These are phyloP conservation scores for Naegleria lovaniensis DNA, from an alignment of 208 protist species.

Conservation along the genomic window DNA sequence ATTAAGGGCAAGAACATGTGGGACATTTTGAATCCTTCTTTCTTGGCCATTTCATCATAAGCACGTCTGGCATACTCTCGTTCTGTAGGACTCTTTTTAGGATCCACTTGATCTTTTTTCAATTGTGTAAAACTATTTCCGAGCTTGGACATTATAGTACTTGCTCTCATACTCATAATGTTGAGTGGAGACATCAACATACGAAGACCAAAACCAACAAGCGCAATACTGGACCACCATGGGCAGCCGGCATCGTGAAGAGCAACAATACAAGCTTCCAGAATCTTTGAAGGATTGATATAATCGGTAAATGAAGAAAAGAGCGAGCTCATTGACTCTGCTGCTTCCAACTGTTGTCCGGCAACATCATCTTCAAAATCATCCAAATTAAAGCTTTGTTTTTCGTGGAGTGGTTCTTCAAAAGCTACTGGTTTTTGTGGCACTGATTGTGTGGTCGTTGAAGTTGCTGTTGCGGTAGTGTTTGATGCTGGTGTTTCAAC, in stretches of 20 bases:
- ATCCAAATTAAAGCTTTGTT: conserved; percentile 17
- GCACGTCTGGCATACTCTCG: not conserved
- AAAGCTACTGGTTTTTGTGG: not conserved
- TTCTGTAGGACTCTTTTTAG: not conserved
- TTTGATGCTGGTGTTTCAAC: not conserved
- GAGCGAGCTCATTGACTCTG: not conserved
- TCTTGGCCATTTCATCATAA: not conserved
- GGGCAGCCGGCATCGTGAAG: not conserved
- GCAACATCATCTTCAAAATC: not conserved
- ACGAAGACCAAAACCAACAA: not conserved
- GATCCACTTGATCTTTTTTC: not conserved
- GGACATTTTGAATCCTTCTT: not conserved
- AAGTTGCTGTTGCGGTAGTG: not conserved
- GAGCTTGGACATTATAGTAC: not conserved
- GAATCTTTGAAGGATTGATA: not conserved
- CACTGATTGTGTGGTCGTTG: not conserved
- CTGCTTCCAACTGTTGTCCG: not conserved
- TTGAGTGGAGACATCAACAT: not conserved
- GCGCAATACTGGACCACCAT: not conserved
- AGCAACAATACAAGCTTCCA: not conserved
- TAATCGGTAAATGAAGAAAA: not conserved
- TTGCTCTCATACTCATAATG: not conserved
- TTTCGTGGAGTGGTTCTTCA: not conserved
- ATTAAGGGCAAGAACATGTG: not conserved
- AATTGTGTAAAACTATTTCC: not conserved